Conservation (phyloP, 345 rosid species). For the Mercurialis annua region DNA sequence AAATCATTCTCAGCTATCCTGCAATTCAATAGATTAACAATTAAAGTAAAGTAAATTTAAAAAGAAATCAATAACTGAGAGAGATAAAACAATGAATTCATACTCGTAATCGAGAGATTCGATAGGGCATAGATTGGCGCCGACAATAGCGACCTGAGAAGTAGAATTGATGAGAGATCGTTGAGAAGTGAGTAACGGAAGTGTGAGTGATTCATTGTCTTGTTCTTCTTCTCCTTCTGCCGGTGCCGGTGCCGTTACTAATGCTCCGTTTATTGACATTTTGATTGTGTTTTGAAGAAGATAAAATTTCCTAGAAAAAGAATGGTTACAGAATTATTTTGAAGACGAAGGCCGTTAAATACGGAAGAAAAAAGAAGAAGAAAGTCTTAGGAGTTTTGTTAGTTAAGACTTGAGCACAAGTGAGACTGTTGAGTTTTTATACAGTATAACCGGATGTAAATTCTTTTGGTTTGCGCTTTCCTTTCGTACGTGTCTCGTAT, state of each 20-base stretch:
- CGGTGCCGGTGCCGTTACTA: too few species aligned
- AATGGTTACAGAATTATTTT: too few species aligned
- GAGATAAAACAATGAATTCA: not conserved
- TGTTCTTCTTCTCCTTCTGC: conserved; percentile 1
- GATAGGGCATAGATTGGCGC: conserved; percentile 69
- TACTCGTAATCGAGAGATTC: conserved; percentile 98
- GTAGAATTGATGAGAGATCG: conserved; percentile 59
- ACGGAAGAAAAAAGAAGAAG: not conserved
- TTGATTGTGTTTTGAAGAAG: not conserved
- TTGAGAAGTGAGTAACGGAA: conserved; percentile 44
- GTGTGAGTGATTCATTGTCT: conserved; percentile 45
- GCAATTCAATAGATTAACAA: not conserved
- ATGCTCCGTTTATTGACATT: conserved; percentile 15
- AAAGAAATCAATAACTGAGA: not conserved
- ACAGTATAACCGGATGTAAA: too few species aligned
- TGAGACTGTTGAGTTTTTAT: too few species aligned
- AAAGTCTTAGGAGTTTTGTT: not conserved
- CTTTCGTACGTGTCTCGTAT: too few species aligned
- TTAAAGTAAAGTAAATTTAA: not conserved
- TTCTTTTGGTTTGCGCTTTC: too few species aligned
- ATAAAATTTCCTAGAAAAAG: too few species aligned
- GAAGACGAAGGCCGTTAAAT: too few species aligned
- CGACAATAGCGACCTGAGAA: conserved; percentile 93
- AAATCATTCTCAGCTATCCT: conserved; percentile 86
- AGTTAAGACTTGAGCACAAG: too few species aligned